Percentiles rank a stretch among this genome's conserved stretches.
Conservation (phyloP, 108 stramenopile species). For the Discostella pseudostelligera region DNA sequence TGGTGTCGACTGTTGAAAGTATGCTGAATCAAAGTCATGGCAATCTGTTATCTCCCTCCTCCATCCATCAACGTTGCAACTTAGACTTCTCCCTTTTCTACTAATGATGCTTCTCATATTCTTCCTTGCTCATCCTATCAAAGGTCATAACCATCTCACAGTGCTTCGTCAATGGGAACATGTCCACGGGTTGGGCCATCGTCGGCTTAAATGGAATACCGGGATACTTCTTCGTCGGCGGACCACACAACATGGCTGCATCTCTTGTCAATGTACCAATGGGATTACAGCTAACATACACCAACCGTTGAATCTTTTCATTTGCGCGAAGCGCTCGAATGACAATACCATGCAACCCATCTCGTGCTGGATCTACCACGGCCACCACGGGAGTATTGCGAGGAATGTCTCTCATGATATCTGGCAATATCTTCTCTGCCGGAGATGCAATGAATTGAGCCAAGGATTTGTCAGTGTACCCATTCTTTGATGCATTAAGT, state of each 20-base stretch:
- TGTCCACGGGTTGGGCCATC: conserved; percentile 88
- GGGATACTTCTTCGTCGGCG: conserved; percentile 66
- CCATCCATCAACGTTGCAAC: no score
- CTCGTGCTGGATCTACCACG: conserved; percentile 93
- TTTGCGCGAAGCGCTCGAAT: conserved; percentile 68
- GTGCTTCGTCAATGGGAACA: conserved; percentile 93
- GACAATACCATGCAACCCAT: conserved; percentile 83
- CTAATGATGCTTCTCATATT: conserved; percentile 34
- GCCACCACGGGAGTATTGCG: conserved; percentile 59
- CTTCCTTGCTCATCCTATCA: conserved; percentile 76
- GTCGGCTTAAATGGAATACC: conserved; percentile 80
- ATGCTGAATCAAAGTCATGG: no score
- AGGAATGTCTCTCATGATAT: conserved; percentile 50
- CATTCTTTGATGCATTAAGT: conserved; percentile 67
- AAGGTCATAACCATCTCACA: conserved; percentile 93
- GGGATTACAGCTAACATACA: conserved; percentile 96
- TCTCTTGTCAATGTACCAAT: conserved; percentile 79
- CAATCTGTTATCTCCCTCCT: no score
- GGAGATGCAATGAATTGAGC: conserved; percentile 71
- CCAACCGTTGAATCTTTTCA: conserved; percentile 70
- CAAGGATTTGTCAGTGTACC: conserved; percentile 13
- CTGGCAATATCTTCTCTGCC: conserved; percentile 67
- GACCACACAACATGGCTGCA: conserved; percentile 76
- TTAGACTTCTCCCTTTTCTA: background rate
- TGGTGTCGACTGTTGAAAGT: no score